Percentiles rank a stretch among this genome's conserved stretches.
Evolutionary conservation across 306 rosid genomes (phyloP).

Genomic region (Lathyrus aphaca): DNA sequence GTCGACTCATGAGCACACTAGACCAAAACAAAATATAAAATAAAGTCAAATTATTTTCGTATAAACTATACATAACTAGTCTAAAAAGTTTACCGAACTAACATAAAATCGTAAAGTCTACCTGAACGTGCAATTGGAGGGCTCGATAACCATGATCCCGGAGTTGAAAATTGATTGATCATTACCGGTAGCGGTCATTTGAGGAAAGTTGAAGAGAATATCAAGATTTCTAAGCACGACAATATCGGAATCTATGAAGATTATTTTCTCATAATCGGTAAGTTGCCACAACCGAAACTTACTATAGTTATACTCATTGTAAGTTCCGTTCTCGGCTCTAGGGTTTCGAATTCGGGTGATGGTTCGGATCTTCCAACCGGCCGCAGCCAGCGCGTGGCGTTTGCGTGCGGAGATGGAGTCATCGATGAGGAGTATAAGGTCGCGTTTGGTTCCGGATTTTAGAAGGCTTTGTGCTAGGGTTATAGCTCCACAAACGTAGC

Average conservation of each 20-base stretch:
- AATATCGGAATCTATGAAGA: constrained; percentile 88
- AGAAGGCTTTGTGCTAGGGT: constrained; percentile 78
- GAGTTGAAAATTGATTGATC: constrained; percentile 87
- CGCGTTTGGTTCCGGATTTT: constrained; percentile 73
- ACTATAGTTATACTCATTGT: constrained; percentile 96
- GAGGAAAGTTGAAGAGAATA: constrained; percentile 84
- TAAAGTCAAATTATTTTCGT: too few species aligned
- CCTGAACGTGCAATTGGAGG: constrained; percentile 80
- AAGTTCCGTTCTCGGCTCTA: constrained; percentile 57
- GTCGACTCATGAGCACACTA: constrained; percentile 51
- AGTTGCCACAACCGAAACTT: constrained; percentile 95
- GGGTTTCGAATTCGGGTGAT: constrained; percentile 86
- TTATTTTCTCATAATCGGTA: constrained; percentile 68
- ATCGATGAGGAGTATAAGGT: constrained; percentile 81
- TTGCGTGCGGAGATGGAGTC: constrained; percentile 58
- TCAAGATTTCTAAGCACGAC: constrained; percentile 80
- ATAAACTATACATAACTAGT: too few species aligned
- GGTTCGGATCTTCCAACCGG: constrained; percentile 80
- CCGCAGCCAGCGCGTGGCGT: constrained; percentile 53
- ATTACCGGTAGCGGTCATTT: constrained; percentile 85
- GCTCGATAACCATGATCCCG: constrained; percentile 90
- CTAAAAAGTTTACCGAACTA: too few species aligned
- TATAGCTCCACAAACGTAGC: constrained; percentile 92
- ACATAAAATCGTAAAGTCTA: background rate
- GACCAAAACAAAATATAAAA: too few species aligned